Percentiles rank a stretch among this genome's conserved stretches.
These are phyloP conservation scores for Melastoma malabathricum DNA, from an alignment of 345 rosid genomes.

Conservation along the genomic window DNA sequence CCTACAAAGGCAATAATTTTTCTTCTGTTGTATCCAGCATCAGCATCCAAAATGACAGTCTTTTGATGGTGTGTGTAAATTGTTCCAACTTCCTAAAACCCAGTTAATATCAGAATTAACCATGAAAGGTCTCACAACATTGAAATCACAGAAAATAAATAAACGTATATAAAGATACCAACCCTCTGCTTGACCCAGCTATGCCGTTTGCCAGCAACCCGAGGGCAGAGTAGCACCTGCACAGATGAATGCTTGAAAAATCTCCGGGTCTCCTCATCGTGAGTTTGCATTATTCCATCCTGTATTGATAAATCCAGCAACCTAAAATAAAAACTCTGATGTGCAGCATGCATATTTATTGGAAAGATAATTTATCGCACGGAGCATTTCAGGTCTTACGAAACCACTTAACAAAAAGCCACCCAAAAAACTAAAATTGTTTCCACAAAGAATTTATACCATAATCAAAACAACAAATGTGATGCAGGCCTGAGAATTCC, in stretches of 20 bases:
- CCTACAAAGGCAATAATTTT: constrained; percentile 89
- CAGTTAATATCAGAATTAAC: not conserved
- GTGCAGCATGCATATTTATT: not conserved
- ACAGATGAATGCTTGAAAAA: constrained; percentile 91
- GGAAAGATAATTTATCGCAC: not conserved
- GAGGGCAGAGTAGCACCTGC: constrained; percentile 84
- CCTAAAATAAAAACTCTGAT: not conserved
- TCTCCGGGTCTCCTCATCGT: constrained; percentile 93
- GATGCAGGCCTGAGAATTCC: too few relatives aligned
- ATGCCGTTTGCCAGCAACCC: constrained; percentile 82
- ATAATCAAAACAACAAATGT: too few relatives aligned
- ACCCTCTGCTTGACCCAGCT: constrained; percentile 92
- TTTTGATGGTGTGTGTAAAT: constrained; percentile 98
- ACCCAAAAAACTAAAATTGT: too few relatives aligned
- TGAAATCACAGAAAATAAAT: not conserved
- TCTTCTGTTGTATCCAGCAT: constrained; percentile 61
- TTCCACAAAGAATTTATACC: too few relatives aligned
- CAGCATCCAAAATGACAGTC: constrained; percentile 81
- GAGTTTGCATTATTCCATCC: constrained; percentile 96
- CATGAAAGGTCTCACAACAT: not conserved
- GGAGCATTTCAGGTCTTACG: too few relatives aligned
- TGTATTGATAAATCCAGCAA: constrained; percentile 17
- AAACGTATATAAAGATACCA: constrained; percentile 1
- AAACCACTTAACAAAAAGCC: too few relatives aligned
- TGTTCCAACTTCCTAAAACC: constrained; percentile 67